phyloP scores from a whole-genome alignment of 176 grass and related monocot genomes.

The Oryza australiensis region DNA sequence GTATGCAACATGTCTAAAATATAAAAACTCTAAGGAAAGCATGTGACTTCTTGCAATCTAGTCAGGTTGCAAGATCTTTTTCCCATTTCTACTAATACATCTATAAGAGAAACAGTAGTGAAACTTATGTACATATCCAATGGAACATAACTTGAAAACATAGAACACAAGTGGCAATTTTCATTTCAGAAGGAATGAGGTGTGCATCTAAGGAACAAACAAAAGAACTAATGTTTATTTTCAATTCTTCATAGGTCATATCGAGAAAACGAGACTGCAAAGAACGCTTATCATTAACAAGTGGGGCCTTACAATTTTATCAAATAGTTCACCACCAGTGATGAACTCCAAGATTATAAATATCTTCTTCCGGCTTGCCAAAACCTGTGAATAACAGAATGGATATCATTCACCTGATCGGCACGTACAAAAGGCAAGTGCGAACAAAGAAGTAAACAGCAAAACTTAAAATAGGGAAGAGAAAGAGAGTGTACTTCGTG shows the following conservation, averaged over 20 bases:
- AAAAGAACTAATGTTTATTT: slow-evolving; percentile 20
- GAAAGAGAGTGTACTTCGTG: slow-evolving; percentile 54
- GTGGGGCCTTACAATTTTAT: slow-evolving; percentile 80
- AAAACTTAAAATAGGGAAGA: neutral
- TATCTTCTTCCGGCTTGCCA: slow-evolving; percentile 95
- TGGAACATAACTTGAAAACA: slow-evolving; percentile 22
- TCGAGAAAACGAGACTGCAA: slow-evolving; percentile 18
- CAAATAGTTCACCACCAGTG: slow-evolving; percentile 94
- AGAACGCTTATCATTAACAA: slow-evolving; percentile 30
- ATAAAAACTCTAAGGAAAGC: neutral
- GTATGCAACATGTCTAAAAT: neutral
- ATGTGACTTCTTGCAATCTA: neutral
- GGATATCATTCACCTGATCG: neutral
- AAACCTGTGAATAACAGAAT: slow-evolving; percentile 73
- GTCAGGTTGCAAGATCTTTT: neutral
- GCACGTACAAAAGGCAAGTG: neutral
- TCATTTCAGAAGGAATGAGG: slow-evolving; percentile 1
- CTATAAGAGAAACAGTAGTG: neutral
- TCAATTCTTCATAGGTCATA: slow-evolving; percentile 16
- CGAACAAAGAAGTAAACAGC: neutral
- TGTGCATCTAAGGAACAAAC: slow-evolving; percentile 14
- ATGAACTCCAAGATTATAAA: slow-evolving; percentile 99
- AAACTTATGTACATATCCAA: neutral
- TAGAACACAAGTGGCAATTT: neutral
- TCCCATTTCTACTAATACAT: neutral